phyloP scores from a whole-genome alignment of 768 basidiomycete species.

The Trametes gibbosa region DNA sequence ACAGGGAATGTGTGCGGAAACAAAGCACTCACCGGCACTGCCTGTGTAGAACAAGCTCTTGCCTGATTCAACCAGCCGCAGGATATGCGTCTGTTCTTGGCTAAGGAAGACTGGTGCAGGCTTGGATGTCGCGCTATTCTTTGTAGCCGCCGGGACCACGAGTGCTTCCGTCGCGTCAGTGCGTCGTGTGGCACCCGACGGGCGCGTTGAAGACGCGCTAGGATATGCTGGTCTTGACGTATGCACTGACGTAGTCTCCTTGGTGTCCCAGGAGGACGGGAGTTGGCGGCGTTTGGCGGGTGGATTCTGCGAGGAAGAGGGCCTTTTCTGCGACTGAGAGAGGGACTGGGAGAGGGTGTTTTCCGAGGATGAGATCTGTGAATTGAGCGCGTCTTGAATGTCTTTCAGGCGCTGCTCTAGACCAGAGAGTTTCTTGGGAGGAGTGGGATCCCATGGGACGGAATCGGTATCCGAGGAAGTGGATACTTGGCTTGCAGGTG shows the following conservation, averaged over 20 bases:
- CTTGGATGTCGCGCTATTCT: slow-evolving; percentile 17
- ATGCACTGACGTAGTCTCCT: background rate
- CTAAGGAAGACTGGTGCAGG: slow-evolving; percentile 62
- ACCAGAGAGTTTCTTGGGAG: slow-evolving; percentile 16
- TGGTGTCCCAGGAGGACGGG: slow-evolving; percentile 46
- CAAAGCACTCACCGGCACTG: slow-evolving; percentile 72
- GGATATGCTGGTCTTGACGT: slow-evolving; percentile 1
- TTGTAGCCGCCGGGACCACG: slow-evolving; percentile 28
- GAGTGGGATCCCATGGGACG: slow-evolving; percentile 18
- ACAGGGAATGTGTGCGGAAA: too few relatives aligned
- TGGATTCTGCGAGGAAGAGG: slow-evolving; percentile 22
- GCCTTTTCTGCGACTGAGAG: slow-evolving; percentile 34
- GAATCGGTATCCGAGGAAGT: slow-evolving; percentile 15
- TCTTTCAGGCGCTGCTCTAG: slow-evolving; percentile 46
- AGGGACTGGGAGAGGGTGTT: slow-evolving; percentile 21
- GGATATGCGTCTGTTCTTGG: slow-evolving; percentile 80
- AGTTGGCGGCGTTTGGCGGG: slow-evolving; percentile 56
- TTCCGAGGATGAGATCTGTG: slow-evolving; percentile 22
- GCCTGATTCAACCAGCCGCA: slow-evolving; percentile 70
- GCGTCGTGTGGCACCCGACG: slow-evolving; percentile 6
- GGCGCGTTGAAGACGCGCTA: background rate
- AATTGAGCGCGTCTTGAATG: slow-evolving; percentile 55
- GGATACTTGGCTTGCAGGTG: slow-evolving; percentile 42
- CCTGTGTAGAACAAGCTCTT: slow-evolving; percentile 94
- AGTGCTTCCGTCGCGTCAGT: slow-evolving; percentile 11